Evolutionary conservation across 2,329 filamentous ascomycete genomes (phyloP).

Genomic region (Ascochyta fabae): DNA sequence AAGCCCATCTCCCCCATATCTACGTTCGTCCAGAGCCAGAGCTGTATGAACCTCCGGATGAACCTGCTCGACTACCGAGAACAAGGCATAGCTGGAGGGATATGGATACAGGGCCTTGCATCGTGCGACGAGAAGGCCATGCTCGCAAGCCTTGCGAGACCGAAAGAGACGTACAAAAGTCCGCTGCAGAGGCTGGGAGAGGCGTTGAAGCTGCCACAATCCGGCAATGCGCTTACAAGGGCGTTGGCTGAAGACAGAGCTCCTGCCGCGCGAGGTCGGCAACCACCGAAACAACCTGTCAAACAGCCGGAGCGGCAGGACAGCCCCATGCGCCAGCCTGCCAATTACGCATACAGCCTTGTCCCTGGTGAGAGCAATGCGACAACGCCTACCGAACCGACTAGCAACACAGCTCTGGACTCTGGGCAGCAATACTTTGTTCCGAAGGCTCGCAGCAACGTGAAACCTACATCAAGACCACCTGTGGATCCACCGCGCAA

Average conservation of each 20-base stretch:
- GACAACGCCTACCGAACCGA: constrained; percentile 3
- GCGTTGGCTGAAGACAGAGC: constrained; percentile 3
- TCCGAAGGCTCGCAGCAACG: constrained; percentile 13
- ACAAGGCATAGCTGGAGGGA: constrained; percentile 13
- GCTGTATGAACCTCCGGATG: constrained; percentile 42
- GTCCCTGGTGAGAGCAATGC: constrained; percentile 21
- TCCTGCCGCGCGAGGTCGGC: background rate
- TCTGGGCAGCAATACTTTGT: constrained; percentile 17
- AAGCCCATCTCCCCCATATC: constrained; percentile 53
- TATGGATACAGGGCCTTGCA: constrained; percentile 14
- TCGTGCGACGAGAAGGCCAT: constrained; percentile 14
- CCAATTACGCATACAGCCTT: constrained; percentile 44
- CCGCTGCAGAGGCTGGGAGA: constrained; percentile 42
- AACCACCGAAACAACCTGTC: background rate
- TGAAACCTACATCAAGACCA: constrained; percentile 17
- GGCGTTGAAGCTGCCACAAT: constrained; percentile 31
- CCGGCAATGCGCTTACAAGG: constrained; percentile 15
- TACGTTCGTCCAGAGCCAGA: constrained; percentile 52
- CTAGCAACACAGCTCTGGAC: constrained; percentile 16
- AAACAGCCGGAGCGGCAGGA: constrained; percentile 5
- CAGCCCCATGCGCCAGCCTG: constrained; percentile 37
- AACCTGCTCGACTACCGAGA: constrained; percentile 24
- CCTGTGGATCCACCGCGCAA: constrained; percentile 14
- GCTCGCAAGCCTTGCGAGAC: constrained; percentile 27
- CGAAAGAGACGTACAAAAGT: constrained; percentile 39